phyloP scores from a whole-genome alignment of 306 rosid species.

The Hippophae tibetana region DNA sequence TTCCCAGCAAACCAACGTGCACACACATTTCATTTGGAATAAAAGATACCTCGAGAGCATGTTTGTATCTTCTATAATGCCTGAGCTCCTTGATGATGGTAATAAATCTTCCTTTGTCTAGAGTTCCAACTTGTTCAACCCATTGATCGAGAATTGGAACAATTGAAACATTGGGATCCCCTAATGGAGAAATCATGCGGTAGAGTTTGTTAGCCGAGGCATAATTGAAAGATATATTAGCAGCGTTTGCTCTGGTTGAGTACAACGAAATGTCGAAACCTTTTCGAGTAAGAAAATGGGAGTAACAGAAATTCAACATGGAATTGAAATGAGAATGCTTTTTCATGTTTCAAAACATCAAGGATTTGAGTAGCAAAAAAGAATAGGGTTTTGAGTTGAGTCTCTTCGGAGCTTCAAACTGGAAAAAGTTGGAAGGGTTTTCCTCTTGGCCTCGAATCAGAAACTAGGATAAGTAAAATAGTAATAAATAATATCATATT shows the following conservation, averaged over 20 bases:
- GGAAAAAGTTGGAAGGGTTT: too few species aligned
- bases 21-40: too few species aligned
- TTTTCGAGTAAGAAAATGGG: conserved; percentile 10
- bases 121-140: conserved; percentile 6
- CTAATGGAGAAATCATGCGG: conserved; percentile 12
- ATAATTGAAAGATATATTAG: not conserved
- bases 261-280: not conserved
- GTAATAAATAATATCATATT: too few species aligned
- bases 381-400: too few species aligned
- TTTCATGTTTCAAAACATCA: conserved; percentile 7
- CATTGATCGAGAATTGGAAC: conserved; percentile 19
- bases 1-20: too few species aligned
- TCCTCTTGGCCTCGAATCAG: too few species aligned
- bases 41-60: conserved; percentile 25
- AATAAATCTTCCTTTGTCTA: not conserved
- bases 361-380: too few species aligned
- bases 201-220: not conserved
- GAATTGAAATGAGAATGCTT: not conserved
- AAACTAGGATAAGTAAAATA: too few species aligned
- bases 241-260: conserved; percentile 2
- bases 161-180: conserved; percentile 1
- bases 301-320: not conserved
- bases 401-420: too few species aligned
- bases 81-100: conserved; percentile 16
- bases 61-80: conserved; percentile 2